Base-by-base conservation (phyloP, 2,329 filamentous ascomycete species). In the Aureobasidium sp. region DNA sequence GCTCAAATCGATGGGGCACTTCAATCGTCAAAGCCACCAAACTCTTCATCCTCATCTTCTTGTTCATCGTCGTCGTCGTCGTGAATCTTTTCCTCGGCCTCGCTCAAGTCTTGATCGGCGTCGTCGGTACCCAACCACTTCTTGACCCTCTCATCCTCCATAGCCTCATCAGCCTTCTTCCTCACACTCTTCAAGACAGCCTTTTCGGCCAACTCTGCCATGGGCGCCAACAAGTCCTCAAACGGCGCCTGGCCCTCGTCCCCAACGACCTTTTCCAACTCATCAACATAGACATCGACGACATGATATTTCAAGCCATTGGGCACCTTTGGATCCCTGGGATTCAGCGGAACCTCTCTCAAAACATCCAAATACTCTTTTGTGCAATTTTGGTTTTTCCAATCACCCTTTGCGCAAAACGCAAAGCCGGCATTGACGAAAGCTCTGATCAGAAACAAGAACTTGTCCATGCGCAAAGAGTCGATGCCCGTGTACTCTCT, bases 261-360 rank as follows among this genome's bases (percentile, higher is more conserved):
- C 30, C 79, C 74, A 50, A 83, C 79, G 29, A 82, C 79, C 64
- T 83, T 84, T 69, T 90, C 86, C 62, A 90, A 70, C 76, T 96
- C 90, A 68, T 97, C 93, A 7, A 95, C 79, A 81, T 87, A 97
- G 51, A 97, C 79, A 72, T 98, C 93, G 58, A 95, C 70, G 12
- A 90, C 79, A 70, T 98, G 93, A 68, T 95, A 83, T 58, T 89
- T 75, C 67, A 98, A 66, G 0, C 93, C 93, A 61, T 93, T 86
- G 0, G 91, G 86, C 1, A 94, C 80, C 62, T 80, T 83, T 48
- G 63, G 62, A 60, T 79, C 71, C 53, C 63, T 68, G 11, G 69
- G 57, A 59, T 71, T 74, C 58, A 79, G 61, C 14, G 75, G 74
- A 6, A 65, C 70, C 34, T 70, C 69, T 44, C 66, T 66, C 61